phyloP scores from a whole-genome alignment of 2,329 filamentous ascomycete species.

The Fusarium piperis region DNA sequence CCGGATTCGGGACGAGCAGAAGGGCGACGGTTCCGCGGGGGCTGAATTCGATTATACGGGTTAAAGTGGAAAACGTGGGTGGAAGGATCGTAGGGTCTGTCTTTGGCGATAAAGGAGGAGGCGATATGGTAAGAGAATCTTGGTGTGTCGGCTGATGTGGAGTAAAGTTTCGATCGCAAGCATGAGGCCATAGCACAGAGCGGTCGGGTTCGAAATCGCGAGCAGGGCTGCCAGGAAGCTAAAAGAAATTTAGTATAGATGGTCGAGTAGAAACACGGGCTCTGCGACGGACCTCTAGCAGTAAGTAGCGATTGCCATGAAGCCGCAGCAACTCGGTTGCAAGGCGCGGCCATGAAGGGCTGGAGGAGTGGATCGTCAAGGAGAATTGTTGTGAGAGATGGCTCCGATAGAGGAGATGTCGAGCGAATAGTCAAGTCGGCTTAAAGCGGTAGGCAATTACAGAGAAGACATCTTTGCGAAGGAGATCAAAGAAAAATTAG shows the following conservation, averaged over 20 bases:
- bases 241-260: conserved; percentile 19
- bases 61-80: conserved; percentile 79
- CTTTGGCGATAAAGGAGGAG: conserved; percentile 80
- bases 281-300: conserved; percentile 33
- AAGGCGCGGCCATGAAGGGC: conserved; percentile 40
- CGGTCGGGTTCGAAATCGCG: conserved; percentile 11
- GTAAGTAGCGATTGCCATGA: conserved; percentile 31
- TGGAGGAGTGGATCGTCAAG: conserved; percentile 19
- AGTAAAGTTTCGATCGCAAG: conserved; percentile 36
- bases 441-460: conserved; percentile 10
- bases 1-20: conserved; percentile 76
- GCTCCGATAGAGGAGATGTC: background rate
- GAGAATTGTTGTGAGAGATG: conserved; percentile 15
- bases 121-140: conserved; percentile 75
- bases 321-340: conserved; percentile 32
- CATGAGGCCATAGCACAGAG: conserved; percentile 27
- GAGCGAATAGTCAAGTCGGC: background rate
- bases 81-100: conserved; percentile 72
- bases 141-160: conserved; percentile 40
- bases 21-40: conserved; percentile 50
- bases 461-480: conserved; percentile 30
- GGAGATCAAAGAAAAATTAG: conserved; percentile 17
- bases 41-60: conserved; percentile 67
- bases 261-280: background rate
- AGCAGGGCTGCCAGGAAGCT: conserved; percentile 27